Evolutionary conservation across 1,284 basidiomycete genomes (phyloP), one percentile per base, ranked within the genome.

Genomic region (Trametes polyzona): DNA sequence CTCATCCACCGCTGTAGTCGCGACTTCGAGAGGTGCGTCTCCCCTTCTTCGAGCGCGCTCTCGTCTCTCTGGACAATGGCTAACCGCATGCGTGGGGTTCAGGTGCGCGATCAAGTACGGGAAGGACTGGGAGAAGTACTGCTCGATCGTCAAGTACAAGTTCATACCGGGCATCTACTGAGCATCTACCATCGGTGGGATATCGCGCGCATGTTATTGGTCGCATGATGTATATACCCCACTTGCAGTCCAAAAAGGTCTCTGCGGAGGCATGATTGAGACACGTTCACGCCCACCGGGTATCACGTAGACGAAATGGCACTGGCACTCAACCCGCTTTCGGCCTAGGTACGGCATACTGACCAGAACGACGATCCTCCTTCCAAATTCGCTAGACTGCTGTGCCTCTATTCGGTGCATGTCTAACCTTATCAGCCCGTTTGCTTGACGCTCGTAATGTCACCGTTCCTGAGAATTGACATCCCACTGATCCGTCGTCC

Each of bases 121-220:
- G 40, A 93, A 96, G 67, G 95, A 96, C 71, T 98, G 95, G 95
- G 90, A 91, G 19, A 83, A 84, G 60, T 96, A 96, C 74, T 95
- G 93, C 75, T 75, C 81, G 46, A 75, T 93, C 59, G 95, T 96
- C 67, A 89, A 85, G 71, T 96, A 87, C 77, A 93, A 91, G 73
- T 97, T 95, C 71, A 93, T 97, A 59, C 93, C 93, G 14, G 82
- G 81, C 24, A 67, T 91, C 55, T 90, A 89, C 67, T 83, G 65
- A 55, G 36, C 29, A 16, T 11, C 26, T 8, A 12, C 16, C 19
- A 10, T 21, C 14, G 3, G 17, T 11, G 14, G 10, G n/a, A 9
- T 14, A 24, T 19, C 23, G 17, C 43, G 5, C 12, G 43, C 11
- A 40, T 14, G 21, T 26, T 19, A 7, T 12, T 26, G 14, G 23